Evolutionary conservation across 2,329 filamentous ascomycete species (phyloP).

Genomic region (Sporothrix phasma): DNA sequence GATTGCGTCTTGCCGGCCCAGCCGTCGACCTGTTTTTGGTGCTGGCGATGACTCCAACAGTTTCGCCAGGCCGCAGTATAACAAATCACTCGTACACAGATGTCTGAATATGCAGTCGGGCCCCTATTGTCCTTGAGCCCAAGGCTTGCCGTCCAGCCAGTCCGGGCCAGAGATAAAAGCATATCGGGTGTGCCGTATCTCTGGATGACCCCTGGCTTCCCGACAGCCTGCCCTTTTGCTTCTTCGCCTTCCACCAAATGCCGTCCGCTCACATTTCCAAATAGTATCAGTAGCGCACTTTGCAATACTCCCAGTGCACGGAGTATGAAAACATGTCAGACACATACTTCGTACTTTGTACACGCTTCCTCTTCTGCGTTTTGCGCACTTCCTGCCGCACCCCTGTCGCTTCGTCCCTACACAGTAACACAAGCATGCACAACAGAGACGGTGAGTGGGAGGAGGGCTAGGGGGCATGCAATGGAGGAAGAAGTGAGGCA

Average conservation of each 20-base stretch:
- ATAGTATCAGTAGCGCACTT: too few relatives aligned
- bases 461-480: background rate
- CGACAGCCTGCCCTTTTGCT: background rate
- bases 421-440: constrained; percentile 13
- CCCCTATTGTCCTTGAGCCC: too few relatives aligned
- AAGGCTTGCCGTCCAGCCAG: too few relatives aligned
- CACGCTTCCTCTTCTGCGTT: background rate
- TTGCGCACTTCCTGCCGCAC: background rate
- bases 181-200: background rate
- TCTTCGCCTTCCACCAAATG: background rate
- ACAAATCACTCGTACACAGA: too few relatives aligned
- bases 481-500: background rate
- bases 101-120: background rate
- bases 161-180: background rate
- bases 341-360: too few relatives aligned
- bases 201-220: background rate
- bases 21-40: background rate
- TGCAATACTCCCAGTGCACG: too few relatives aligned
- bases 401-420: constrained; percentile 12
- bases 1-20: background rate
- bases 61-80: background rate
- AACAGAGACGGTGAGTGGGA: constrained; percentile 1
- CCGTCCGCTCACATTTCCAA: too few relatives aligned
- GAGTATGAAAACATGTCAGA: too few relatives aligned
- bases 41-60: background rate